Evolutionary conservation across 2,329 filamentous ascomycete genomes (phyloP).

Genomic region (Penicillium sp.): DNA sequence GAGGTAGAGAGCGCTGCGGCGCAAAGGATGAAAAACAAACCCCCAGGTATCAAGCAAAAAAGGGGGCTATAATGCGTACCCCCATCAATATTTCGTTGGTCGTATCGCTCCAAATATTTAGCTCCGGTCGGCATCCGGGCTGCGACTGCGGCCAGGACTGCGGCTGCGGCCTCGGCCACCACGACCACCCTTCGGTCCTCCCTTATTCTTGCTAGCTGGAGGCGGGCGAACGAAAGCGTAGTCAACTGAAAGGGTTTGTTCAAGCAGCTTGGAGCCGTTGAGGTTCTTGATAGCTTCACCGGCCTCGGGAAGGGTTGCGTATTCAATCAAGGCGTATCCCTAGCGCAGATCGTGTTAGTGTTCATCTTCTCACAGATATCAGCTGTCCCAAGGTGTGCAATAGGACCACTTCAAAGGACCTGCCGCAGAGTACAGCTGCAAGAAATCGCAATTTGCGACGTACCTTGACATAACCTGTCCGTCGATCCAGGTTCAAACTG

Average conservation of each 20-base stretch:
- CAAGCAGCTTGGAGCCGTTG: conserved; percentile 64
- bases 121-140: conserved; percentile 45
- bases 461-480: conserved; percentile 72
- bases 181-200: conserved; percentile 47
- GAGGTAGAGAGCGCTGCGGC: conserved; percentile 6
- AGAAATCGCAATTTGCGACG: conserved; percentile 13
- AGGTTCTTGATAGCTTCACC: conserved; percentile 65
- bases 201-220: conserved; percentile 49
- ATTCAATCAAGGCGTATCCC: conserved; percentile 71
- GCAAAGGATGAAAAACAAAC: conserved; percentile 15
- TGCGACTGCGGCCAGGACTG: conserved; percentile 52
- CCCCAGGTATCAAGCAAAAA: conserved; percentile 19
- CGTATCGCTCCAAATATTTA: conserved; percentile 21
- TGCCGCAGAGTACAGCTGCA: neutral
- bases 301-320: conserved; percentile 66
- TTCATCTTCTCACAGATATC: neutral
- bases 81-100: conserved; percentile 10
- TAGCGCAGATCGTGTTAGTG: conserved; percentile 35
- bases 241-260: conserved; percentile 68
- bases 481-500: conserved; percentile 67
- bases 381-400: neutral
- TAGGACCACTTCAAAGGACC: neutral
- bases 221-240: conserved; percentile 69
- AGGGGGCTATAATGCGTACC: conserved; percentile 5
- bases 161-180: conserved; percentile 47